These are phyloP conservation scores for Geotrichum carabidarum DNA, from an alignment of 1,139 yeast genomes.

Conservation along the genomic window DNA sequence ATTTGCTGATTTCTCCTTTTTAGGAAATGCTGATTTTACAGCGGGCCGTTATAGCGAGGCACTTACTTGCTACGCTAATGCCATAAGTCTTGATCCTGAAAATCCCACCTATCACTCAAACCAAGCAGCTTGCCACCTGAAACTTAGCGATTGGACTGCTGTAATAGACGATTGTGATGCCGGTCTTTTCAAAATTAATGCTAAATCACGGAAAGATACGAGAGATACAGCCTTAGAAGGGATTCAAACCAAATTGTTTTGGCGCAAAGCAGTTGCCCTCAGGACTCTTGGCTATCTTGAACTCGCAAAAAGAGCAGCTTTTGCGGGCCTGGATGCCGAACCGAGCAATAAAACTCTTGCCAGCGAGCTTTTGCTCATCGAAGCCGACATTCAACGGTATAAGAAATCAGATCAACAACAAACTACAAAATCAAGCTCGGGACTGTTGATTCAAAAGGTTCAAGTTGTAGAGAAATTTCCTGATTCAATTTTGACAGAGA, in stretches of 20 bases:
- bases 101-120: slow-evolving; percentile 76
- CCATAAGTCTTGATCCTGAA: slow-evolving; percentile 56
- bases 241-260: slow-evolving; percentile 55
- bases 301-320: slow-evolving; percentile 41
- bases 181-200: slow-evolving; percentile 42
- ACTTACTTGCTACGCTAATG: slow-evolving; percentile 60
- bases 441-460: not conserved
- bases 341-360: slow-evolving; percentile 28
- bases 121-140: slow-evolving; percentile 74
- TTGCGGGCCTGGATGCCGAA: slow-evolving; percentile 46
- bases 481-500: not conserved
- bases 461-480: not conserved
- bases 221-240: slow-evolving; percentile 26
- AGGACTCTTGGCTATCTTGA: slow-evolving; percentile 36
- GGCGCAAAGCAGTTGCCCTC: slow-evolving; percentile 52
- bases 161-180: slow-evolving; percentile 52
- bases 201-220: not conserved
- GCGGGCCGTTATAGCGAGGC: slow-evolving; percentile 60
- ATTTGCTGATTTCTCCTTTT: not conserved
- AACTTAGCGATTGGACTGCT: slow-evolving; percentile 47
- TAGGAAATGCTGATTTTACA: slow-evolving; percentile 52
- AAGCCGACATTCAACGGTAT: not conserved
- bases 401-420: not conserved
- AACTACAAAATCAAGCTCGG: not conserved
- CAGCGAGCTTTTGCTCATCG: not conserved